Percentiles rank a stretch among this genome's conserved stretches.
phyloP scores from a whole-genome alignment of 2,329 filamentous ascomycete genomes.

The Neofusicoccum sp. region DNA sequence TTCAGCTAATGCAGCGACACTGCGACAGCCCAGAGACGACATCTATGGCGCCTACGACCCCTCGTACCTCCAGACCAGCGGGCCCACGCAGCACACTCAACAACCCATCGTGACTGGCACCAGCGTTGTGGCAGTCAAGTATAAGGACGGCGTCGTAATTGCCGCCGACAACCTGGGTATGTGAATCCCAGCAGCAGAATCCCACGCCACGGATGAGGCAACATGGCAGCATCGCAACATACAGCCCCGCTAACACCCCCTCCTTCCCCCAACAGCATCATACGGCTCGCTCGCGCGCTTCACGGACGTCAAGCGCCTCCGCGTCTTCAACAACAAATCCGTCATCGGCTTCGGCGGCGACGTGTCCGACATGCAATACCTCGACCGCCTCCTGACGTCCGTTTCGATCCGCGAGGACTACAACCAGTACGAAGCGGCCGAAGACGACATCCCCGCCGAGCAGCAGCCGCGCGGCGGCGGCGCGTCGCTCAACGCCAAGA shows the following conservation, averaged over 20 bases:
- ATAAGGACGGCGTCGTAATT: slow-evolving; percentile 93
- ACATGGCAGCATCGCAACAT: background rate
- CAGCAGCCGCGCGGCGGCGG: slow-evolving; percentile 33
- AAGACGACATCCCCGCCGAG: slow-evolving; percentile 41
- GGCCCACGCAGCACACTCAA: slow-evolving; percentile 83
- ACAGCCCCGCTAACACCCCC: background rate
- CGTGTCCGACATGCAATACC: slow-evolving; percentile 98
- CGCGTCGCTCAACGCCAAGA: slow-evolving; percentile 72
- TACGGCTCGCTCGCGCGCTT: slow-evolving; percentile 95
- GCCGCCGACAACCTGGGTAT: slow-evolving; percentile 93
- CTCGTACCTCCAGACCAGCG: slow-evolving; percentile 72
- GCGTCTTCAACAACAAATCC: slow-evolving; percentile 77
- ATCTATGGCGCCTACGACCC: slow-evolving; percentile 91
- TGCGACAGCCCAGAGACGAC: slow-evolving; percentile 83
- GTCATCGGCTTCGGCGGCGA: slow-evolving; percentile 95
- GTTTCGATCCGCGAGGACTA: slow-evolving; percentile 91
- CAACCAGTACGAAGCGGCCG: slow-evolving; percentile 36
- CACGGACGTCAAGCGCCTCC: slow-evolving; percentile 93
- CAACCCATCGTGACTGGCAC: slow-evolving; percentile 93
- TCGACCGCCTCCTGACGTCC: slow-evolving; percentile 84
- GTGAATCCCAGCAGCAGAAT: slow-evolving; percentile 25
- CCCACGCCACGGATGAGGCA: background rate
- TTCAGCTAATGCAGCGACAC: slow-evolving; percentile 6
- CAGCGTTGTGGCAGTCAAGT: slow-evolving; percentile 92
- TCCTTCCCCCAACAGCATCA: slow-evolving; percentile 62